Evolutionary conservation across 306 rosid species (phyloP).

Genomic region (Luffa aegyptiaca): DNA sequence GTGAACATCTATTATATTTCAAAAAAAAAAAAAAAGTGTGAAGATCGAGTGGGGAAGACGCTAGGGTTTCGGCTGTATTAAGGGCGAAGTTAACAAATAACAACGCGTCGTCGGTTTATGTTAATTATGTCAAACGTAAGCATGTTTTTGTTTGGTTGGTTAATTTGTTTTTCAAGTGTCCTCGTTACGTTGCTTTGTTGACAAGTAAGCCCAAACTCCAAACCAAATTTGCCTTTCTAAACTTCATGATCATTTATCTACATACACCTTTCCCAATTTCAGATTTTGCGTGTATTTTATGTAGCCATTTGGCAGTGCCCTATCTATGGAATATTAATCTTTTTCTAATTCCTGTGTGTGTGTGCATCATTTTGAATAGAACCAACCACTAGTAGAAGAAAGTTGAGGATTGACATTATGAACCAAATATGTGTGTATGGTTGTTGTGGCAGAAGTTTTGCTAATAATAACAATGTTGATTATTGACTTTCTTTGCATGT

Average conservation of each 20-base stretch:
- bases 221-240: background rate
- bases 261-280: background rate
- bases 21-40: too few relatives aligned
- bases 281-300: background rate
- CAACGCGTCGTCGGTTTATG: background rate
- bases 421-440: background rate
- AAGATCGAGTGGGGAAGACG: background rate
- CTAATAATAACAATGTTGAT: background rate
- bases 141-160: background rate
- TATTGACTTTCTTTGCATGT: background rate
- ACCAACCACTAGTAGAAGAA: background rate
- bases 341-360: background rate
- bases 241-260: background rate
- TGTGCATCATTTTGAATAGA: background rate
- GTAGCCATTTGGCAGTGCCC: background rate
- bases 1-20: background rate
- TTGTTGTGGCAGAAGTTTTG: background rate
- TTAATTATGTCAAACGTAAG: background rate
- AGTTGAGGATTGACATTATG: background rate
- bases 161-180: background rate
- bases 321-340: background rate
- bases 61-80: background rate
- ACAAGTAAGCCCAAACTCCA: background rate
- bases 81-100: background rate
- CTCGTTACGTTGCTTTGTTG: background rate